phyloP scores from a whole-genome alignment of 306 rosid species.

The Dryas drummondii region DNA sequence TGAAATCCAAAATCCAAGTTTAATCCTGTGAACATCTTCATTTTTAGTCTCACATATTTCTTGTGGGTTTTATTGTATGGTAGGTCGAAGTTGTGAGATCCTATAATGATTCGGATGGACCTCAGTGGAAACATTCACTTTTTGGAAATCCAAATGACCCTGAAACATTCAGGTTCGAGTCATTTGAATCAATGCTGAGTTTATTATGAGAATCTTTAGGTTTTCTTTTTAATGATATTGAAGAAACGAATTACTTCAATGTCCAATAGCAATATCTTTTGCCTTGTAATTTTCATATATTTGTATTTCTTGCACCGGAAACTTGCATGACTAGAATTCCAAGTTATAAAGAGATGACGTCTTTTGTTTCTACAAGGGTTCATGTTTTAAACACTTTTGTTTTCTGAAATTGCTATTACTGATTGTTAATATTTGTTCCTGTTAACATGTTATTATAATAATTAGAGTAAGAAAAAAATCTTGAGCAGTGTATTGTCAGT shows the following conservation, averaged over 20 bases:
- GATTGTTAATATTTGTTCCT: background rate
- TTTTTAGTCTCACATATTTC: slow-evolving; percentile 28
- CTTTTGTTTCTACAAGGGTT: background rate
- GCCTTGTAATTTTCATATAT: background rate
- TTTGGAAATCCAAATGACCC: slow-evolving; percentile 95
- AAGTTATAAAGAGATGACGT: background rate
- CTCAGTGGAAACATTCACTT: slow-evolving; percentile 89
- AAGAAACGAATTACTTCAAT: background rate
- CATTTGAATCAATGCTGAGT: background rate
- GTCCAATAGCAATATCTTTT: background rate
- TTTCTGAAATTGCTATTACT: background rate
- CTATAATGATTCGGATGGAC: slow-evolving; percentile 82
- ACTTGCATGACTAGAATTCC: background rate
- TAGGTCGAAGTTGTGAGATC: slow-evolving; percentile 94
- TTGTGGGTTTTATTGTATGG: slow-evolving; percentile 26
- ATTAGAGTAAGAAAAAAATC: background rate
- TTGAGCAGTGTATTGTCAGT: background rate
- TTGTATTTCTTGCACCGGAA: background rate
- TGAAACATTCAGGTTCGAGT: slow-evolving; percentile 80
- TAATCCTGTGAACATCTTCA: slow-evolving; percentile 15
- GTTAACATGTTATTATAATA: background rate
- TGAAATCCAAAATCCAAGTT: slow-evolving; percentile 8
- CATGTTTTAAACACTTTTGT: background rate
- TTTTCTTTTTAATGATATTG: background rate
- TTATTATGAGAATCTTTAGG: background rate